Evolutionary conservation across 306 rosid species (phyloP), one percentile per base, ranked within the genome.

Genomic region (Quercus dentata): DNA sequence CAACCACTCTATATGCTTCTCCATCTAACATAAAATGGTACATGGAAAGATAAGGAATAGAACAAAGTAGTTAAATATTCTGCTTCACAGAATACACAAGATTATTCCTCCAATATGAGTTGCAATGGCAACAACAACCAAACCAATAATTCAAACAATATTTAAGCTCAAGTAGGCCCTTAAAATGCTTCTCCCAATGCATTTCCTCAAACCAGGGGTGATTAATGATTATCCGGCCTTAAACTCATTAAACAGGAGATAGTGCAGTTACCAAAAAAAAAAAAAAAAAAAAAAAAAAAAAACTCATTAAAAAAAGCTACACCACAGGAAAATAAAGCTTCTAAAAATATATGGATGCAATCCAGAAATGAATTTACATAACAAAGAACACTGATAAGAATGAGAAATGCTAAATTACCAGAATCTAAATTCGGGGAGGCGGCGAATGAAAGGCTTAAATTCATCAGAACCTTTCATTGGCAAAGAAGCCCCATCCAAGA

Each of bases 381-480:
- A n/a, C 30, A 59, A 25, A n/a, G 65, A 59, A 59, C 5, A 59
- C 1, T 18, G 25, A 25, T 59, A 59, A 59, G 46, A 68, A 58
- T 23, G 8, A 27, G 17, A 28, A 5, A 14, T 18, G 9, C 31
- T 30, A 15, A 33, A 8, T 69, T 74, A 85, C 88, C 88, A 85
- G 82, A 85, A 81, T 74, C 74, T 78, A 56, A 85, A 85, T 51
- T 85, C 85, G 0, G 88, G 88, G 7, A 85, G 85, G 35, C 78
- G 88, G 72, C 85, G 81, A 56, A 85, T 78, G 79, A 81, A 81
- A 71, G 82, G 76, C 69, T 78, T 78, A 56, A 85, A 81, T 33
- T 85, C 83, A 56, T 81, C 88, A 28, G 83, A 73, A 71, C 73
- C 83, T 64, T 27, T 69, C 3, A 80, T 85, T 1, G 83, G 83